These are phyloP conservation scores for Eimeria praecox DNA, from an alignment of 169 alveolate genomes.

Conservation along the genomic window DNA sequence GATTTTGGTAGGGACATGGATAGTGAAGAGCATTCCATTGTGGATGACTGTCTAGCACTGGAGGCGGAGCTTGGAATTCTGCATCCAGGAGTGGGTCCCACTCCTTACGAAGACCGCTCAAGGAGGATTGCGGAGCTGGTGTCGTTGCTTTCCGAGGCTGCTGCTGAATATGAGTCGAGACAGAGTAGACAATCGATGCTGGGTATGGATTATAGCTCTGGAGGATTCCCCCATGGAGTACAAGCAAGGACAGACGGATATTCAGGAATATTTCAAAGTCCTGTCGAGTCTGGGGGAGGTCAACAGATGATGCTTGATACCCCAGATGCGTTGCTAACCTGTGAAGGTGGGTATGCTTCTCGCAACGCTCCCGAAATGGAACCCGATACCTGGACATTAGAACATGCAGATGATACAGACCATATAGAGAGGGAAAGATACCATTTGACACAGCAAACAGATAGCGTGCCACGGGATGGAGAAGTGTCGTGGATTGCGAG, in stretches of 20 bases:
- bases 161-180: neutral
- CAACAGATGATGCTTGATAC: neutral
- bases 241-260: neutral
- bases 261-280: too few species aligned
- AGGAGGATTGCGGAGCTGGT: neutral
- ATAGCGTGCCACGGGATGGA: neutral
- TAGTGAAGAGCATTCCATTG: neutral
- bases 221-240: neutral
- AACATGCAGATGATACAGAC: neutral
- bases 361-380: neutral
- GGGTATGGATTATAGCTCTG: neutral
- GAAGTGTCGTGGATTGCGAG: neutral
- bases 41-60: neutral
- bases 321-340: neutral
- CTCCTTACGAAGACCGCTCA: neutral
- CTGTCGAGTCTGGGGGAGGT: neutral
- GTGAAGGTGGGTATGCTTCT: neutral
- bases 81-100: neutral
- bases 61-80: constrained; percentile 7
- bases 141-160: neutral
- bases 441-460: neutral
- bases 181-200: neutral
- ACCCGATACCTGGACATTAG: neutral
- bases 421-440: too few species aligned
- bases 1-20: neutral